A percentile compares a stretch with the other conserved stretches of the same genome.
These are phyloP conservation scores for Pelargonium cotyledonis DNA, from an alignment of 441 rosid genomes.

Conservation along the genomic window DNA sequence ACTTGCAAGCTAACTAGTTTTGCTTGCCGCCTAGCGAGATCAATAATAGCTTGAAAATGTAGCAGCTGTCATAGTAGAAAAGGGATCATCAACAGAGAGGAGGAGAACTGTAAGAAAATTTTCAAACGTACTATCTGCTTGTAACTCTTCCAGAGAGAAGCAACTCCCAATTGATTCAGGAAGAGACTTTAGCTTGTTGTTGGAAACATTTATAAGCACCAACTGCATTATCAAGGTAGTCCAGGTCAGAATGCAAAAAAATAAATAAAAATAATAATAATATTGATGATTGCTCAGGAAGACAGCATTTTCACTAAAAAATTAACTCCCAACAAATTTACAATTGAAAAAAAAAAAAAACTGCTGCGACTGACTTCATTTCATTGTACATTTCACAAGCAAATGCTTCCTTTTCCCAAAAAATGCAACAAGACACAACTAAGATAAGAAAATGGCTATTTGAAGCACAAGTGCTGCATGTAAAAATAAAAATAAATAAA, in stretches of 20 bases:
- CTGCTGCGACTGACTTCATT: not conserved
- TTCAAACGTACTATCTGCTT: conserved; percentile 63
- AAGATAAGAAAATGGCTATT: not conserved
- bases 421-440: not conserved
- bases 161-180: conserved; percentile 95
- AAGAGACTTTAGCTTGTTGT: conserved; percentile 72
- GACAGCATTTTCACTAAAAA: not conserved
- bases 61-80: not conserved
- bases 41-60: conserved; percentile 1
- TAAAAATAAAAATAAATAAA: not conserved
- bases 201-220: conserved; percentile 74
- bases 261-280: not conserved
- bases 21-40: not conserved
- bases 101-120: not conserved
- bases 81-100: not conserved
- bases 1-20: not conserved
- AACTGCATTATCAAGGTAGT: conserved; percentile 51
- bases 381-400: not conserved
- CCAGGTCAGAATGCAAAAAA: conserved; percentile 6
- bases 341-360: too few relatives aligned
- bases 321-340: not conserved
- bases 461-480: not conserved
- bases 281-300: not conserved
- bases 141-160: conserved; percentile 83
- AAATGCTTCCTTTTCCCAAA: not conserved